Conservation (phyloP, 176 grass and related monocot species). For the Bromus sterilis region DNA sequence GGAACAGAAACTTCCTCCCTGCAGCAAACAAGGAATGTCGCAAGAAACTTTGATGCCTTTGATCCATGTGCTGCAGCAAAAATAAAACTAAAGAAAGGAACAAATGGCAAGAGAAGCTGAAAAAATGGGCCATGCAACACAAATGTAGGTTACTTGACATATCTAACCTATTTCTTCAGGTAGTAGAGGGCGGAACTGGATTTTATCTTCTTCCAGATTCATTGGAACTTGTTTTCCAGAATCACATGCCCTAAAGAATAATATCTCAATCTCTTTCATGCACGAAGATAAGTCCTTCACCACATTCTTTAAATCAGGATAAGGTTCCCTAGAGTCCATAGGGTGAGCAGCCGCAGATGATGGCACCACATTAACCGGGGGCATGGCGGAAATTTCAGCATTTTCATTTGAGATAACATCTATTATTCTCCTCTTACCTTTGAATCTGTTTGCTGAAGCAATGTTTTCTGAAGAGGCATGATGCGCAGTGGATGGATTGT, state of each 20-base stretch:
- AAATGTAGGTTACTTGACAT: background rate
- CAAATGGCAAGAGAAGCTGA: background rate
- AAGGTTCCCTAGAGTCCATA: constrained; percentile 10
- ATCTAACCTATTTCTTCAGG: constrained; percentile 55
- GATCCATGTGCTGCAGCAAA: constrained; percentile 38
- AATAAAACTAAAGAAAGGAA: background rate
- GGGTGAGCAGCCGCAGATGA: background rate
- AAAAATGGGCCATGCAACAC: background rate
- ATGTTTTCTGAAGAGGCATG: background rate
- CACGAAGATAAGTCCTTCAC: constrained; percentile 31
- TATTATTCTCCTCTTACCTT: background rate
- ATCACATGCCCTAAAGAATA: constrained; percentile 52
- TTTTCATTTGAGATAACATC: background rate
- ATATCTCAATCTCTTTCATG: constrained; percentile 54
- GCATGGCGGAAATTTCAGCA: background rate
- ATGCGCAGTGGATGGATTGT: constrained; percentile 8
- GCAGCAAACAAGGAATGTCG: constrained; percentile 38
- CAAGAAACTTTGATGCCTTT: constrained; percentile 34
- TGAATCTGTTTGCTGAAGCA: background rate
- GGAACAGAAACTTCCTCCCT: constrained; percentile 43
- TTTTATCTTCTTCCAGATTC: constrained; percentile 59
- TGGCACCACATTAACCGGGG: background rate
- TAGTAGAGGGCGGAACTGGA: constrained; percentile 52
- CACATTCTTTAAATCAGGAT: background rate
- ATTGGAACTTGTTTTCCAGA: constrained; percentile 53